Base-by-base conservation (phyloP, 371 early-diverging fungal species). In the Mucor velutinosus region DNA sequence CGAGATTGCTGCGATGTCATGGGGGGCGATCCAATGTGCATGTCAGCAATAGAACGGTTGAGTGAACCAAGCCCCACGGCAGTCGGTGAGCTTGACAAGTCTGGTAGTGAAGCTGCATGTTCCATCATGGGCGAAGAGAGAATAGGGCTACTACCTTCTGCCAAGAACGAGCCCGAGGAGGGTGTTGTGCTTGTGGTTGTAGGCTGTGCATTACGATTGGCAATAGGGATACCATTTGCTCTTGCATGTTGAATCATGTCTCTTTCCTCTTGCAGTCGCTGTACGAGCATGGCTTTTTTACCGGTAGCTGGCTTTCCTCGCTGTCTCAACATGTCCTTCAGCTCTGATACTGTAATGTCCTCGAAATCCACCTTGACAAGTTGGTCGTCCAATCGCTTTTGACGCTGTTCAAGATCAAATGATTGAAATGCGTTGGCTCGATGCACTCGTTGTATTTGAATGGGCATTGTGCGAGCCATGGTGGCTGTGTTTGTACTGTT, bases 331-430 rank as follows among this genome's bases (percentile, higher is more conserved):
- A 90, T 85, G 19, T 93, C 92, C 66, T 93, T 93, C 30, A 93
- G 75, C 71, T 92, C 91, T 4, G 87, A 77, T 0, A 93, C 93
- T 0, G 93, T 93, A 39, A 93, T 87, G 70, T 93, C 93, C 25
- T 90, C 87, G 70, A 91, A 91, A 62, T 93, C 83, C 14, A 89
- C 85, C 30, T 80, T 83, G 23, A 81, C 86, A 58, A 93, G 82
- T 35, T 86, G 87, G 43, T 87, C 87, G 64, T 93, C 89, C 29
- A 90, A 63, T 56, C 76, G 68, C 17, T 77, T 78, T 53, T 80
- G 77, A 17, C 74, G 77, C 37, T 84, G 83, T 51, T 80, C 86
- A 32, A 79, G 71, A 25, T 81, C 80, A 49, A 80, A 58, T n/a
- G 75, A 70, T 64, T 75, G 78, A 25, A 61, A 59, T 32, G 68